phyloP scores from a whole-genome alignment of 345 rosid genomes.

The Populus nigra region DNA sequence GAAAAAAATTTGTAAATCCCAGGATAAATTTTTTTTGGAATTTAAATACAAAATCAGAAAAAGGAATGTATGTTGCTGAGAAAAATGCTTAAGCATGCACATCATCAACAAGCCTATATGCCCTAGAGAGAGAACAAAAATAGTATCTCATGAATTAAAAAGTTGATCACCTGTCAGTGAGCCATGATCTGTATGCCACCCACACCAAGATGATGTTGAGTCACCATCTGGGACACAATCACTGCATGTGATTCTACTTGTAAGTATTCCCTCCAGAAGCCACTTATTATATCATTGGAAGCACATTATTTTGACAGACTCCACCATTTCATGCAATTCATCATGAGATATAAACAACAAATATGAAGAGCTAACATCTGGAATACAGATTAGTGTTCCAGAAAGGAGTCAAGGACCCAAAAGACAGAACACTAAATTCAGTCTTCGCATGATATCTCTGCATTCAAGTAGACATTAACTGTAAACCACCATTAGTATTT shows the following conservation, averaged over 20 bases:
- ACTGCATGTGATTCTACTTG: constrained; percentile 38
- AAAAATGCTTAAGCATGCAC: background rate
- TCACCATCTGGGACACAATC: constrained; percentile 40
- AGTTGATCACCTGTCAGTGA: constrained; percentile 63
- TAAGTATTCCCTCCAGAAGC: constrained; percentile 14
- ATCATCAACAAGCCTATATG: background rate
- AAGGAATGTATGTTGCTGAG: no score
- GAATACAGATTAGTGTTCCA: background rate
- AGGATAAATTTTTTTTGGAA: background rate
- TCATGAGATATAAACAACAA: background rate
- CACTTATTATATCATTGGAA: background rate
- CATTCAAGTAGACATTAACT: background rate
- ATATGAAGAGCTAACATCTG: background rate
- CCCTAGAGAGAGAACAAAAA: constrained; percentile 11
- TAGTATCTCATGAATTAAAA: constrained; percentile 7
- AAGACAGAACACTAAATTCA: background rate
- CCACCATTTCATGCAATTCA: background rate
- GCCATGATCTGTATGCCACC: constrained; percentile 95
- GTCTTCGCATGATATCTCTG: background rate
- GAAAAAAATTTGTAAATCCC: background rate
- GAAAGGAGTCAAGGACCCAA: background rate
- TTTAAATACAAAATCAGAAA: background rate
- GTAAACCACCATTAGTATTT: background rate
- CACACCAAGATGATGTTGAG: constrained; percentile 87
- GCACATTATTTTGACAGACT: background rate